Evolutionary conservation across 805 yeast genomes (phyloP), one percentile per base, ranked within the genome.

Genomic region (Candida maesae): DNA sequence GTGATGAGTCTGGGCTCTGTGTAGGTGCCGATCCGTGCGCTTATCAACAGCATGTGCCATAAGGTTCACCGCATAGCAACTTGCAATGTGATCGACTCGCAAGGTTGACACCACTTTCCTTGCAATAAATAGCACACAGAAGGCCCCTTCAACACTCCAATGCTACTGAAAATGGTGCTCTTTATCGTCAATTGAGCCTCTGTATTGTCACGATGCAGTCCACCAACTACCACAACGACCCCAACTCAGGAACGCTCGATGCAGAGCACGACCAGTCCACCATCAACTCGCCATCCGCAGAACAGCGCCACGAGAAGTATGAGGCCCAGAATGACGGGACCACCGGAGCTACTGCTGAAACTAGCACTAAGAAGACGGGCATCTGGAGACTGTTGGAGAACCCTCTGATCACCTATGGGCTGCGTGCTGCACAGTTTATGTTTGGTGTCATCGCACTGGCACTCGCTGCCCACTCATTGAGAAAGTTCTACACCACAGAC

Each of bases 391-490:
- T n/a, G n/a, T n/a, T n/a, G n/a, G 33, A 35, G 4, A 49, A 42
- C 13, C 46, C 49, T 4, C 14, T 34, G 9, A 16, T 48, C 7
- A 41, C 47, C 10, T 52, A 47, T 41, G 44, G 34, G 1, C 25
- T 53, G 3, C 46, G 62, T 33, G 38, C 49, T 11, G 21, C 49
- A 5, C 60, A 66, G 41, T 53, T 61, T 17, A 46, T 54, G 8
- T 51, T 55, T 23, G 52, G 60, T 7, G 52, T 52, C 14, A 33
- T 65, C 13, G 55, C 63, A 0, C 49, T 65, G 42, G 64, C 63
- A 0, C 40, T 60, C 13, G 51, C 65, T 1, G 47, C 59, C 6
- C 45, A 40, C 30, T 57, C 65, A 3, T 34, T 60, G 30, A 38
- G 43, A 23, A 48, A 43, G 21, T 58, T 53, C 38, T 51, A 41